These are phyloP conservation scores for Bipolaris victoriae DNA, from an alignment of 2,329 filamentous ascomycete species.

Conservation along the genomic window DNA sequence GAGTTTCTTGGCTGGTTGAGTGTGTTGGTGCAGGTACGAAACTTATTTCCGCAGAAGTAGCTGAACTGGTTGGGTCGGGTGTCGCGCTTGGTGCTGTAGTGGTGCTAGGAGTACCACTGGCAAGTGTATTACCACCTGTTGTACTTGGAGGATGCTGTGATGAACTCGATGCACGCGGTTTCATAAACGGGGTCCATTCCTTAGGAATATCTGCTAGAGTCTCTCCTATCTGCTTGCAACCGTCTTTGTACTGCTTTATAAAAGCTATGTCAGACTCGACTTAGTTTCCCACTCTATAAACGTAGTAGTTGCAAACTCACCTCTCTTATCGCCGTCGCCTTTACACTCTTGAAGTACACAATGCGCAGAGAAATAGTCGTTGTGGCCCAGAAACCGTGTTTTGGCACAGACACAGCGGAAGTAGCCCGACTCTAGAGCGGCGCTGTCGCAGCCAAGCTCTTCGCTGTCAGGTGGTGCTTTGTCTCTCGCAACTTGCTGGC, in stretches of 20 bases:
- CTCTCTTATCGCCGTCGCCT: conserved; percentile 2
- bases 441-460: conserved; percentile 2
- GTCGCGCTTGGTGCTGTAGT: background rate
- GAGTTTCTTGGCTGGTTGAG: background rate
- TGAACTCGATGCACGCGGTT: background rate
- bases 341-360: conserved; percentile 16
- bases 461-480: background rate
- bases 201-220: conserved; percentile 3
- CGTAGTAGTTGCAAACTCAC: conserved; percentile 1
- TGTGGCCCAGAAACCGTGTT: conserved; percentile 4
- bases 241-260: conserved; percentile 5
- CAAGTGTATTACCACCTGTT: background rate
- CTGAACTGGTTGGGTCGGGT: background rate
- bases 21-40: background rate
- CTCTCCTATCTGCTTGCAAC: background rate
- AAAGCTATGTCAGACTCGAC: conserved; percentile 6
- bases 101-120: background rate
- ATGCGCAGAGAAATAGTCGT: conserved; percentile 8
- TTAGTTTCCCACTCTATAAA: conserved; percentile 6
- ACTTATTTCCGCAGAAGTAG: background rate
- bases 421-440: background rate
- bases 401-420: conserved; percentile 12
- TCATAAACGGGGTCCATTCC: conserved; percentile 13
- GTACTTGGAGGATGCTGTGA: background rate
- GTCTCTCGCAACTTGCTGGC: background rate